Percentiles rank a stretch among this genome's conserved stretches.
Evolutionary conservation across 257 asterid species (phyloP).

Genomic region (Primulina huaijiensis): DNA sequence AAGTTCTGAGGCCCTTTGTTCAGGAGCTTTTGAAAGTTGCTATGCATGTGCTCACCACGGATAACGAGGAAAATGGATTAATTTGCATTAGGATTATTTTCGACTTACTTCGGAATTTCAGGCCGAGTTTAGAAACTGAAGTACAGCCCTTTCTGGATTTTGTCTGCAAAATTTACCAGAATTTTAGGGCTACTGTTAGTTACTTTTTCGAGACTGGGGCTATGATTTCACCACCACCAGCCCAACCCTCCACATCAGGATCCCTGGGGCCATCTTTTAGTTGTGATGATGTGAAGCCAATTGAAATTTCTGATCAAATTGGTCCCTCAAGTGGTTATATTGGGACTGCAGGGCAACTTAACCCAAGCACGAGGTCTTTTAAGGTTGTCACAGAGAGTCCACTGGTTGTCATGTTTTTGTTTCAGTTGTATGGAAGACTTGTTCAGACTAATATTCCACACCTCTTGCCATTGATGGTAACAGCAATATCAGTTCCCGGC

Average conservation of each 20-base stretch:
- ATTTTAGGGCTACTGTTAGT: constrained; percentile 82
- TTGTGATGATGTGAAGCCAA: constrained; percentile 83
- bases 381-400: constrained; percentile 99
- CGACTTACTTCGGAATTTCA: constrained; percentile 92
- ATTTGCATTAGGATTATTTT: constrained; percentile 93
- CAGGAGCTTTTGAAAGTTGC: constrained; percentile 96
- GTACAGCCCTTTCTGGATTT: constrained; percentile 99
- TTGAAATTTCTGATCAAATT: constrained; percentile 74
- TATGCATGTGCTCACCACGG: constrained; percentile 87
- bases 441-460: constrained; percentile 98
- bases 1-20: constrained; percentile 92
- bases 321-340: constrained; percentile 57
- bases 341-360: constrained; percentile 73
- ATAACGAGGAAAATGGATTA: constrained; percentile 93
- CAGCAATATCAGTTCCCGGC: constrained; percentile 94
- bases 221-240: constrained; percentile 72
- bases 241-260: constrained; percentile 55
- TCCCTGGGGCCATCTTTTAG: constrained; percentile 58
- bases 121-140: constrained; percentile 85
- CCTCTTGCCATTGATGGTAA: constrained; percentile 88
- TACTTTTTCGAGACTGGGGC: constrained; percentile 97
- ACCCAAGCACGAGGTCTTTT: constrained; percentile 97
- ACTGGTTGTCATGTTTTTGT: constrained; percentile 93
- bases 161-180: constrained; percentile 94
- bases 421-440: constrained; percentile 90